Base-by-base conservation (phyloP, 257 asterid species). In the Solanum peruvianum region DNA sequence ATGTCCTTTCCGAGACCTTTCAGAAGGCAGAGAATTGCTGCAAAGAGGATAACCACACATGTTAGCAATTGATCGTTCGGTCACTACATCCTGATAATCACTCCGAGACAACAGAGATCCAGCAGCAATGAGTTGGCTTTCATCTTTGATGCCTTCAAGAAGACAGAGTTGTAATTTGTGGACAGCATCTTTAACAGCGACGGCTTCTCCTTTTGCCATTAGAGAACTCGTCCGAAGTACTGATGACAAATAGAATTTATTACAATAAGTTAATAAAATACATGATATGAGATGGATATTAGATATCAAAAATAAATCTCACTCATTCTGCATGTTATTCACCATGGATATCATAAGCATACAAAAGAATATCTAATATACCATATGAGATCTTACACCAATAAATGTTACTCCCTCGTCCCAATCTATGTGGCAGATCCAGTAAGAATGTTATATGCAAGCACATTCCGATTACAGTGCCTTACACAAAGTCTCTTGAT, bases 31-130 rank as follows among this genome's bases (percentile, higher is more conserved):
- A 37, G 88, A 64, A 66, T 93, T 93, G 81, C 80, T 31, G 84
- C 99, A 97, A 39, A 97, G 95, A 14, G 99, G 99, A 89, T 96
- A 96, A 86, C 99, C 99, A 85, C 99, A 97, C 91, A 87, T 82
- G 29, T 87, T 82, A 15, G 91, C 94, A 86, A 96, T 91, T 12
- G 95, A 88, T 85, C 99, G 95, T 82, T 97, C 99, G 7, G 94
- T 94, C 89, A 97, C 99, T 83, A 95, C 96, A 89, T 97, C 99
- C 45, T 90, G 88, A 90, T 97, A 96, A 88, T 97, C 98, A 58
- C 89, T 83, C 60, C 27, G 88, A 45, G 96, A 96, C 83, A 97
- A 82, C 89, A 97, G 56, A 23, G 95, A 91, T 82, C 97, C 98
- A 60, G 97, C 96, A 80, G 95, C 94, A 73, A 87, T 69, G 47